These are phyloP conservation scores for Malassezia yamatoensis DNA, from an alignment of 1,284 basidiomycete genomes.

Conservation along the genomic window DNA sequence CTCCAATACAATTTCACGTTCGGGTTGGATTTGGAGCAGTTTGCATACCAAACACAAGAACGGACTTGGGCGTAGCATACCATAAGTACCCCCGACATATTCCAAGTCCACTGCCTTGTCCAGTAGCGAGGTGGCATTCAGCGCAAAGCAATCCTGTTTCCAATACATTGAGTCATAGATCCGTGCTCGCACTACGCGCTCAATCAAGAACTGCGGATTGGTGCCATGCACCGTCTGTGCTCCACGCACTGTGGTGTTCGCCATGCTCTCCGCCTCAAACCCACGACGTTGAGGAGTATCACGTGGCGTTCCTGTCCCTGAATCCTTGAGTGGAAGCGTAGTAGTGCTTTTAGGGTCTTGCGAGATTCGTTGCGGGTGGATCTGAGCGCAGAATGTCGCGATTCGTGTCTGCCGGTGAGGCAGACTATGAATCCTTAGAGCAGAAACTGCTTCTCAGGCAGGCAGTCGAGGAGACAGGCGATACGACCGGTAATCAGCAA, in stretches of 20 bases:
- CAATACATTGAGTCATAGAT: conserved; percentile 93
- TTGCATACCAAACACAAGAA: conserved; percentile 83
- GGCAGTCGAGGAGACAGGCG: conserved; percentile 17
- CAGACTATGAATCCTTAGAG: conserved; percentile 37
- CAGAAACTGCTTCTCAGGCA: conserved; percentile 29
- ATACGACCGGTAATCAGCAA: conserved; percentile 10
- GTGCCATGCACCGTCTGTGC: conserved; percentile 81
- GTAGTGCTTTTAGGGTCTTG: too few relatives aligned
- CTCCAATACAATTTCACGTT: conserved; percentile 88
- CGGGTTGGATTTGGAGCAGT: conserved; percentile 89
- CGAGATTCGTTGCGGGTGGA: too few relatives aligned
- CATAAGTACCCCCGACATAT: conserved; percentile 66
- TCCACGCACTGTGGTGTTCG: conserved; percentile 74
- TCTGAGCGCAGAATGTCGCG: conserved; percentile 29
- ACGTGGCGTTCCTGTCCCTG: neutral
- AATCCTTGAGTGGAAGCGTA: neutral
- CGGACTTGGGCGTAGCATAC: conserved; percentile 29
- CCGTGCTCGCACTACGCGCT: conserved; percentile 87
- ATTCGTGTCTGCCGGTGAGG: conserved; percentile 36
- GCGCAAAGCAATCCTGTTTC: conserved; percentile 63
- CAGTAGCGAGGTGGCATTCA: conserved; percentile 72
- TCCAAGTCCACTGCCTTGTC: conserved; percentile 77
- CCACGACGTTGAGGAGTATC: neutral
- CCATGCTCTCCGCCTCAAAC: conserved; percentile 50
- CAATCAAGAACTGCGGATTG: conserved; percentile 78